Evolutionary conservation across 352 stramenopile species (phyloP), one percentile per base, ranked within the genome.

Genomic region (Pythium phragmiticola): DNA sequence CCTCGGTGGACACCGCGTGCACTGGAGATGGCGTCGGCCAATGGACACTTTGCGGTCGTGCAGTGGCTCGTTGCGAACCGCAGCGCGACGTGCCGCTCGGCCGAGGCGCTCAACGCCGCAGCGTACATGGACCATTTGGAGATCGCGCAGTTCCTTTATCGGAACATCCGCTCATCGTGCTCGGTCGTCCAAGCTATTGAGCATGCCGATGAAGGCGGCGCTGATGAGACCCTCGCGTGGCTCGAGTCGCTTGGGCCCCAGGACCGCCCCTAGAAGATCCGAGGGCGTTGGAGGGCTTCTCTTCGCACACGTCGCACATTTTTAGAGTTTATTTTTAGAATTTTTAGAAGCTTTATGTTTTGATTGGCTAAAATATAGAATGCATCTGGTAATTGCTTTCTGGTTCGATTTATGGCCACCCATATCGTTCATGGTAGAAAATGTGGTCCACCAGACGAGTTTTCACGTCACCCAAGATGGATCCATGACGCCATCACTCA

Each of bases 41-140:
- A 85, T 53, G 82, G 82, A 17, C 79, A 88, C 17, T 59, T 90
- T 11, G 12, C 56, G 4, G 76, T 75, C 30, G 84, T 90, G 23
- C 68, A 89, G 56, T 93, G 78, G 75, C 72, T 93, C 39, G 77
- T 78, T 0, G 65, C 79, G 57, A 59, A 89, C 60, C 77, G 80
- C 57, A 65, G 66, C 57, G 63, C 74, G 52, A 73, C 77, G 37
- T 87, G 76, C 69, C 60, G 66, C 57, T 76, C 69, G 34, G 68
- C 76, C 41, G 81, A 90, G 30, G 78, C 77, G 12, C 78, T 90
- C 54, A 90, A 88, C 54, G 78, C 79, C 7, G 81, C 81, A 1
- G 73, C 69, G 58, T 90, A 90, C 67, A 90, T 90, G 81, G 81
- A 90, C 60, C 78, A 90, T 60, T 19, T 88, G 23, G 77, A 82